phyloP scores from a whole-genome alignment of 1,139 yeast species.

The Debaryomyces nepalensis region DNA sequence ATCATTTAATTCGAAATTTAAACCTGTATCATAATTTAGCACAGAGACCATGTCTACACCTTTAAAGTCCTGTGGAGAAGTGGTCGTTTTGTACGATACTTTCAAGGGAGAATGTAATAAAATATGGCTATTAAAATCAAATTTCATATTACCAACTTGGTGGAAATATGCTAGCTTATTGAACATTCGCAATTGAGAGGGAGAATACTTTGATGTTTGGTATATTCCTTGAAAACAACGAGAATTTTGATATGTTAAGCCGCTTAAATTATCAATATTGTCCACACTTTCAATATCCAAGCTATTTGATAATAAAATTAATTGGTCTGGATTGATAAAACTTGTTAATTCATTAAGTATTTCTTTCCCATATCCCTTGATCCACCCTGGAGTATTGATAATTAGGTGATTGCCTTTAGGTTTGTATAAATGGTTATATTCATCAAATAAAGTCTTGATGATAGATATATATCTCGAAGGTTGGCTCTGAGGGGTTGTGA shows the following conservation, averaged over 20 bases:
- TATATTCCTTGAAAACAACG: constrained; percentile 34
- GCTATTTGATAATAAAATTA: constrained; percentile 42
- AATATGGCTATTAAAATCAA: constrained; percentile 55
- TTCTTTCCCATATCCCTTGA: constrained; percentile 83
- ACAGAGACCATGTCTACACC: constrained; percentile 46
- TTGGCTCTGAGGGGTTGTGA: constrained; percentile 69
- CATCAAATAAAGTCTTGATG: constrained; percentile 46
- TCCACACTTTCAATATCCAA: constrained; percentile 27
- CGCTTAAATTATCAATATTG: constrained; percentile 28
- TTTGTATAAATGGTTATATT: constrained; percentile 32
- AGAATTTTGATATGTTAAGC: constrained; percentile 26
- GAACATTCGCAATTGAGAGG: constrained; percentile 57
- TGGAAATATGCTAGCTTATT: constrained; percentile 61
- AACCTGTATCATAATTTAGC: constrained; percentile 34
- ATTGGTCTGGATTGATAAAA: constrained; percentile 55
- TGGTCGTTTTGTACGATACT: constrained; percentile 43
- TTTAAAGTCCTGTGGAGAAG: constrained; percentile 24
- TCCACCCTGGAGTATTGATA: constrained; percentile 92
- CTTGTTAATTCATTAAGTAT: constrained; percentile 56
- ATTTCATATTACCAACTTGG: constrained; percentile 28
- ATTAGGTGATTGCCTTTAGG: constrained; percentile 51
- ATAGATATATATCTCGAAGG: constrained; percentile 61
- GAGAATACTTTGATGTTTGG: constrained; percentile 43
- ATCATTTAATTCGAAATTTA: constrained; percentile 40
- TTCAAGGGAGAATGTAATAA: constrained; percentile 52